Evolutionary conservation across 495 filamentous ascomycete species (phyloP).

Genomic region (Hypoxylon fragiforme): DNA sequence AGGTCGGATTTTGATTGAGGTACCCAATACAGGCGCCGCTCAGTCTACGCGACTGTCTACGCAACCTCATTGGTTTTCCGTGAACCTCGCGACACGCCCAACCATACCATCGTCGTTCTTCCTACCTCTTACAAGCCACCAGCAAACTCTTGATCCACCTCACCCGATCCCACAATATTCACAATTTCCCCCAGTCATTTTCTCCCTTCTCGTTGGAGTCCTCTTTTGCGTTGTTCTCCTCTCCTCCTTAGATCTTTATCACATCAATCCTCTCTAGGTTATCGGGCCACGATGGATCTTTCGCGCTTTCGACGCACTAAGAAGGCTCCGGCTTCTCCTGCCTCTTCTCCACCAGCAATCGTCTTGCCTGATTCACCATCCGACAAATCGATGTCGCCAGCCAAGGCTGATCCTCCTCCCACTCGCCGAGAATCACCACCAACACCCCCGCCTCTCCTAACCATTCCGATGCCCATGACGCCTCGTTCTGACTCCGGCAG

Average conservation of each 20-base stretch:
- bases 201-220: too few relatives aligned
- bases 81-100: too few relatives aligned
- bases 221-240: not conserved
- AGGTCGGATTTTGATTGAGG: too few relatives aligned
- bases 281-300: slow-evolving; percentile 30
- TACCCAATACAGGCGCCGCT: too few relatives aligned
- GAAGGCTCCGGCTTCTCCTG: slow-evolving; percentile 1
- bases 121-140: too few relatives aligned
- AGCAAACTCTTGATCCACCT: too few relatives aligned
- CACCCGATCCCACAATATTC: too few relatives aligned
- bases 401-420: slow-evolving; percentile 1
- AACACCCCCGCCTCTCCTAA: slow-evolving; percentile 22
- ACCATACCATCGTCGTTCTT: too few relatives aligned
- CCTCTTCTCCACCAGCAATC: slow-evolving; percentile 3
- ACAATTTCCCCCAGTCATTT: too few relatives aligned
- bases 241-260: not conserved
- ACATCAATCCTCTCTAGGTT: not conserved
- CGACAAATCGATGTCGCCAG: slow-evolving; percentile 17
- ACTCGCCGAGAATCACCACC: slow-evolving; percentile 19
- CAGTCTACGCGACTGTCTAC: too few relatives aligned
- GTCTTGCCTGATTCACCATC: slow-evolving; percentile 19
- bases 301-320: slow-evolving; percentile 35
- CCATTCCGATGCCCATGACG: slow-evolving; percentile 21
- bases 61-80: too few relatives aligned
- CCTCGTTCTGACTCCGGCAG: slow-evolving; percentile 1